Evolutionary conservation across 352 stramenopile genomes (phyloP), one percentile per base, ranked within the genome.

Genomic region (Pythium periplocum): DNA sequence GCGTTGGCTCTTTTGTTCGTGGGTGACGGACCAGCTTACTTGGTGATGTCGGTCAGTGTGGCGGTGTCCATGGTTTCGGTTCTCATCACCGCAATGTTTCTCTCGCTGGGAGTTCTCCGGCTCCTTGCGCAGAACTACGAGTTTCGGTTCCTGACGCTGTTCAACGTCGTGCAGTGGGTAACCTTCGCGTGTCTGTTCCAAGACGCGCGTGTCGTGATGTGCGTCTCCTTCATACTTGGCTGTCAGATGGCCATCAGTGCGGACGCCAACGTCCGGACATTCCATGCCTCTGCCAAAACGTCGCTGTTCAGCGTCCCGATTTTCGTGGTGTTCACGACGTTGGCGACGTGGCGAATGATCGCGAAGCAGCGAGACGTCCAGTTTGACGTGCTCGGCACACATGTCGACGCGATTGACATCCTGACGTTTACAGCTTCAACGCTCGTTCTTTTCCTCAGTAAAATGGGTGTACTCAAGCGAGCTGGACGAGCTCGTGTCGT

Each of bases 381-480:
- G 10, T 6, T 55, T 12, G 33, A 30, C 6, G 31, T 47, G 38
- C 4, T 12, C 10, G 49, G 39, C 38, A 26, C 38, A 4, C 3
- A 35, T 4, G 38, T 55, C 8, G 49, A 55, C 33, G 49, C 49
- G 4, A 32, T 40, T 11, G 36, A 55, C 11, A 40, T 55, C 31
- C 45, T 55, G 38, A 43, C 33, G 38, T 55, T 55, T 33, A 55
- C 49, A 10, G 41, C 36, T 1, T 43, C 49, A 4, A 55, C 49
- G 4, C 49, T 55, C 1, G 49, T 40, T 1, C 41, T 55, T 32
- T 45, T 55, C 4, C 49, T 55, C 3, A 37, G 38, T 10, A 55
- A 55, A n/a, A 55, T 55, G 49, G 39, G 45, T 12, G 40, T 55
- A 32, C 49, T 55, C 26, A 55, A 55, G 49, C 17, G 38, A n/a